Conservation (phyloP, 1,284 basidiomycete genomes). For the Rhodotorula sp. region DNA sequence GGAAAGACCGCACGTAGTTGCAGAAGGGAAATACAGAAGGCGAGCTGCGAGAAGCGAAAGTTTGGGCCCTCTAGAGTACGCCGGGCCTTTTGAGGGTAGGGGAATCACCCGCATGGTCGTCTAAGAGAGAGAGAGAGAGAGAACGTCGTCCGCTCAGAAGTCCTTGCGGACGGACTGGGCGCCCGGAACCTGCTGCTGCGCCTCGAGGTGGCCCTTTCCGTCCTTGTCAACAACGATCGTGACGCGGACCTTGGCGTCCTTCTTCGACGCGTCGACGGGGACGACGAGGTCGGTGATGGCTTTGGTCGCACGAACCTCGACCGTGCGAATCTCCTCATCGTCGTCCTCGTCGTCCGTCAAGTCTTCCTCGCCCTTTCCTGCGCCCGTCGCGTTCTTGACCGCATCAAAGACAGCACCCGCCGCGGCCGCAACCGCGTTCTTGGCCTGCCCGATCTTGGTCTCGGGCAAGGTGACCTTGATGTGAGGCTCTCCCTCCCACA, state of each 20-base stretch:
- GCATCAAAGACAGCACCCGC: slow-evolving; percentile 21
- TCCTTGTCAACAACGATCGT: slow-evolving; percentile 48
- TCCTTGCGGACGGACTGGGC: slow-evolving; percentile 21
- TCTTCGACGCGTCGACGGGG: slow-evolving; percentile 45
- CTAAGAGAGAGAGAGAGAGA: neutral
- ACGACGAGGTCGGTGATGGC: slow-evolving; percentile 64
- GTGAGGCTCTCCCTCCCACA: slow-evolving; percentile 82
- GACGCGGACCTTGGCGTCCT: slow-evolving; percentile 35
- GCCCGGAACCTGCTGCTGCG: slow-evolving; percentile 51
- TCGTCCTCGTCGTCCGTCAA: slow-evolving; percentile 47
- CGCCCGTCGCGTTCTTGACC: slow-evolving; percentile 30
- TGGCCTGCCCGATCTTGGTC: slow-evolving; percentile 28
- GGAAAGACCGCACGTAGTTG: no score
- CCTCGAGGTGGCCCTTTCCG: slow-evolving; percentile 58
- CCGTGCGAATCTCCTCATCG: slow-evolving; percentile 64
- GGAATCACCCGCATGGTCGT: no score
- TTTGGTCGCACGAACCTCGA: slow-evolving; percentile 63
- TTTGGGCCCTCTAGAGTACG: no score
- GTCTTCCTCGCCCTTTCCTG: slow-evolving; percentile 54
- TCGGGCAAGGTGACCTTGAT: slow-evolving; percentile 68
- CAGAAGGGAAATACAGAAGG: no score
- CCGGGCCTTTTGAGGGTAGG: no score
- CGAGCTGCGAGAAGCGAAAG: no score
- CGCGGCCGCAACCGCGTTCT: slow-evolving; percentile 25
- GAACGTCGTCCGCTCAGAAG: slow-evolving; percentile 14